A percentile compares a stretch with the other conserved stretches of the same genome.
phyloP scores from a whole-genome alignment of 2,329 filamentous ascomycete genomes.

The Xylariaceae sp. region DNA sequence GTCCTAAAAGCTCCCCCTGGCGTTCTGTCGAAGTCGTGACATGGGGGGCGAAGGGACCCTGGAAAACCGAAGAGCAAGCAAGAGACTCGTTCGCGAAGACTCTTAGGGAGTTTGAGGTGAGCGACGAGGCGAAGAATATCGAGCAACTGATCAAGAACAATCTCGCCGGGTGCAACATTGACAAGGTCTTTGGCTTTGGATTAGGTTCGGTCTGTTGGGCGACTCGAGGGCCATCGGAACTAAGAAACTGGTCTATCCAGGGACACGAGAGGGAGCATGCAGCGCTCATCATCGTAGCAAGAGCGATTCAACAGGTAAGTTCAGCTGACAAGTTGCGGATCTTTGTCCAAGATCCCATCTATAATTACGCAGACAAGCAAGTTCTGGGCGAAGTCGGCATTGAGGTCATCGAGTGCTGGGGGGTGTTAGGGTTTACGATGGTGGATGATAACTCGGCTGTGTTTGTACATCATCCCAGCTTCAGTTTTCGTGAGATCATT shows the following conservation, averaged over 20 bases:
- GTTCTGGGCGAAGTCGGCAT: conserved; percentile 7
- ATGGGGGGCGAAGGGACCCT: background rate
- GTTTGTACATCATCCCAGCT: conserved; percentile 7
- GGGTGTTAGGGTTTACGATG: conserved; percentile 16
- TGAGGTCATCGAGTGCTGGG: conserved; percentile 12
- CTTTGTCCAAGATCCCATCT: conserved; percentile 11
- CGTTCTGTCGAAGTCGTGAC: background rate
- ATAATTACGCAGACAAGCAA: conserved; percentile 9
- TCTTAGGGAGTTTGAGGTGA: background rate
- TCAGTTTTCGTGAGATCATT: conserved; percentile 14
- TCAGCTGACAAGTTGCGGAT: background rate
- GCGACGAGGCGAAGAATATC: background rate
- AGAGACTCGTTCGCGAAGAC: background rate
- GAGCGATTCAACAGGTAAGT: conserved; percentile 3
- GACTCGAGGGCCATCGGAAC: background rate
- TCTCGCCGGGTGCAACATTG: background rate
- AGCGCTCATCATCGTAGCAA: conserved; percentile 4
- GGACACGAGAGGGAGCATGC: conserved; percentile 2
- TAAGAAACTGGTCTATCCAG: background rate
- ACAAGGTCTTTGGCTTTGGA: conserved; percentile 20
- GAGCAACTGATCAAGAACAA: background rate
- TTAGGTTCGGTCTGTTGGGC: conserved; percentile 2
- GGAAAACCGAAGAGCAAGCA: background rate
- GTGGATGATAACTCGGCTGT: conserved; percentile 18
- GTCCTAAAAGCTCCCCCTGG: background rate